Percentiles rank a stretch among this genome's conserved stretches.
phyloP scores from a whole-genome alignment of 1,139 yeast species.

The Sugiyamaella pinicola region DNA sequence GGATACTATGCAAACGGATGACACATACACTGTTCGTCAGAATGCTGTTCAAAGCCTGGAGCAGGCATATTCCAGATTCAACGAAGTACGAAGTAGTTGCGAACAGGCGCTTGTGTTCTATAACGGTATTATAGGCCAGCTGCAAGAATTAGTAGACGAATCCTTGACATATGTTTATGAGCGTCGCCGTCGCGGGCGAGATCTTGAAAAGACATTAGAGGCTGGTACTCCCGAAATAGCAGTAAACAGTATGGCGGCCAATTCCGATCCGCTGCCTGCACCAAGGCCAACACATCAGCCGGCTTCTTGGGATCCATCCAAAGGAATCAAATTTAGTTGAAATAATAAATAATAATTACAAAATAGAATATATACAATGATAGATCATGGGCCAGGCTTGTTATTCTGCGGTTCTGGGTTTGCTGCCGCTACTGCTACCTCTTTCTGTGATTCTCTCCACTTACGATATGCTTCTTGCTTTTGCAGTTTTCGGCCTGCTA shows the following conservation, averaged over 20 bases:
- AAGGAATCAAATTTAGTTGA: conserved; percentile 43
- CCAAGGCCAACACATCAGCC: conserved; percentile 24
- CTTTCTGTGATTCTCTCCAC: conserved; percentile 18
- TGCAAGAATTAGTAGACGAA: conserved; percentile 51
- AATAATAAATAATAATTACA: background rate
- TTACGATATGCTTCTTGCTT: conserved; percentile 15
- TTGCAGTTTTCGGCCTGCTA: conserved; percentile 18
- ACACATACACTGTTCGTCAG: conserved; percentile 47
- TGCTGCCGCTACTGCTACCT: background rate
- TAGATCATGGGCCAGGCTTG: background rate
- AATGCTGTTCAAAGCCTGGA: conserved; percentile 58
- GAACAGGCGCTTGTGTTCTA: conserved; percentile 75
- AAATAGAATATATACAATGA: no score
- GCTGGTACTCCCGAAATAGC: conserved; percentile 11
- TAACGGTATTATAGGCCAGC: conserved; percentile 57
- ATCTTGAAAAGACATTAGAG: conserved; percentile 44
- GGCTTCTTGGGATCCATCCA: conserved; percentile 43
- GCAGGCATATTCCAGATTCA: conserved; percentile 53
- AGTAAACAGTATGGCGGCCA: background rate
- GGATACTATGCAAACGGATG: conserved; percentile 36
- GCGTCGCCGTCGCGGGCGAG: conserved; percentile 58
- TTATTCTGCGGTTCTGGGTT: conserved; percentile 1
- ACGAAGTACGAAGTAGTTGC: conserved; percentile 60
- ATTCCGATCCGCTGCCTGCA: conserved; percentile 20
- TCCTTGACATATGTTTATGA: conserved; percentile 58